Conservation (phyloP, 106 monocot species). For the Acorus calamus region DNA sequence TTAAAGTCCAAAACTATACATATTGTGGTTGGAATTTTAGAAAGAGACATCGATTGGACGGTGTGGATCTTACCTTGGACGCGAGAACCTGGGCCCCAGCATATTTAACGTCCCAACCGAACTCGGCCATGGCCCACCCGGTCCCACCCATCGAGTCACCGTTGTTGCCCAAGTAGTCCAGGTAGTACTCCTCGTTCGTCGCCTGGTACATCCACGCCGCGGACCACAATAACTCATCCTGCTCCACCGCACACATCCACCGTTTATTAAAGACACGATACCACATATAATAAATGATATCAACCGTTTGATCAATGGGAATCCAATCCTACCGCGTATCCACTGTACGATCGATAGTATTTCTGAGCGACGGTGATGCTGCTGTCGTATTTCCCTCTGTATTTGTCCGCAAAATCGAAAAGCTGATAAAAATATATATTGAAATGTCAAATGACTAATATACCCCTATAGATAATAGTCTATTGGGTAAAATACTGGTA, state of each 20-base stretch:
- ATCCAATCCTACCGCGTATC: slow-evolving; percentile 48
- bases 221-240: slow-evolving; percentile 87
- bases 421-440: slow-evolving; percentile 28
- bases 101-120: slow-evolving; percentile 98
- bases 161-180: slow-evolving; percentile 68
- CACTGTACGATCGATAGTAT: slow-evolving; percentile 83
- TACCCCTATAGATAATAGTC: too few relatives aligned
- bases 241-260: neutral
- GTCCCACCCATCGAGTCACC: slow-evolving; percentile 71
- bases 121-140: slow-evolving; percentile 84
- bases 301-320: slow-evolving; percentile 1
- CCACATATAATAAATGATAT: neutral
- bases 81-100: slow-evolving; percentile 80
- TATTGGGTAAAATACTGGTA: too few relatives aligned
- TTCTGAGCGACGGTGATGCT: slow-evolving; percentile 81
- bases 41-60: too few relatives aligned
- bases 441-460: too few relatives aligned
- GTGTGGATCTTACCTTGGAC: slow-evolving; percentile 40
- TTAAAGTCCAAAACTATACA: too few relatives aligned
- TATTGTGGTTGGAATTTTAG: too few relatives aligned
- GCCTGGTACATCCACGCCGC: slow-evolving; percentile 85
- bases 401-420: slow-evolving; percentile 88
- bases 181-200: slow-evolving; percentile 52
- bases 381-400: slow-evolving; percentile 89
- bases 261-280: too few relatives aligned